These are phyloP conservation scores for Trichophaea hybrida DNA, from an alignment of 2,329 filamentous ascomycete genomes.

Conservation along the genomic window DNA sequence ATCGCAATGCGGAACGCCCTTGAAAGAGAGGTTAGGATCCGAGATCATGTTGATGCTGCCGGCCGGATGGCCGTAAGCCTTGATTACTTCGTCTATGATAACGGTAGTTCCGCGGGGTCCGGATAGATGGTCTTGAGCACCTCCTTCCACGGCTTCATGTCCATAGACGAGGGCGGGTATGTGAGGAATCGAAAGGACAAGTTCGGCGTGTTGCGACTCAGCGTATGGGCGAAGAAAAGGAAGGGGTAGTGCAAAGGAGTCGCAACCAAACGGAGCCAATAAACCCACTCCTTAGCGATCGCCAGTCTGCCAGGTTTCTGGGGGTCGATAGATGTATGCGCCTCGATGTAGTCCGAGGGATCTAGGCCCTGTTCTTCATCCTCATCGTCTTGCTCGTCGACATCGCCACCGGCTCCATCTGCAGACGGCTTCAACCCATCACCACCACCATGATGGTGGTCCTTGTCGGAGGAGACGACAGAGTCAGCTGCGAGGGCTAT, in stretches of 20 bases:
- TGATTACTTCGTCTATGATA: background rate
- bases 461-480: background rate
- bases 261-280: background rate
- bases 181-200: background rate
- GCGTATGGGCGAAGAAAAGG: background rate
- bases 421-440: background rate
- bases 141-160: background rate
- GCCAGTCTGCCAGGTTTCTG: background rate
- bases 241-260: background rate
- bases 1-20: background rate
- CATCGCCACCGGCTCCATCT: background rate
- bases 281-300: background rate
- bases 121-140: background rate
- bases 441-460: background rate
- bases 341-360: background rate
- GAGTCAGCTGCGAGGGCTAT: background rate
- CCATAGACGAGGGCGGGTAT: background rate
- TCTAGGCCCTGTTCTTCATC: background rate
- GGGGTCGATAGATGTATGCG: background rate
- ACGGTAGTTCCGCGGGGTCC: background rate
- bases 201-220: background rate
- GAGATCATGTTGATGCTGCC: background rate
- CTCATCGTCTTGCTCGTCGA: background rate
- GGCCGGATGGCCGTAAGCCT: background rate
- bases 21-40: background rate